Evolutionary conservation across 495 filamentous ascomycete genomes (phyloP).

Genomic region (Penicillium flavigenum): DNA sequence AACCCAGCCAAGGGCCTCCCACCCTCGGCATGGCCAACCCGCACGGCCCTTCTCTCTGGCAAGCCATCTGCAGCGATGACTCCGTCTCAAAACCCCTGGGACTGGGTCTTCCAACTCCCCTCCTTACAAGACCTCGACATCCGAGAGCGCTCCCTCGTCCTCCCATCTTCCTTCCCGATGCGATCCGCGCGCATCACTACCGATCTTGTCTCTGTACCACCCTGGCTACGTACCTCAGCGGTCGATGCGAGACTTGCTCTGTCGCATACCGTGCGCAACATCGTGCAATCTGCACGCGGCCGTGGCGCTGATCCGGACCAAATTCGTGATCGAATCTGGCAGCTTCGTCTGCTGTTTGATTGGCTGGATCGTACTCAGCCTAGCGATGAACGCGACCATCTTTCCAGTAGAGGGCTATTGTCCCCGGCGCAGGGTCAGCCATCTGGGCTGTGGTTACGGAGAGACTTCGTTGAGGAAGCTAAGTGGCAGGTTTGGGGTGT

Average conservation of each 20-base stretch:
- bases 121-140: conserved; percentile 66
- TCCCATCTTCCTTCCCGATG: conserved; percentile 55
- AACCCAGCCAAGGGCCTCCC: conserved; percentile 37
- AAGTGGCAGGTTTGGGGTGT: conserved; percentile 53
- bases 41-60: conserved; percentile 22
- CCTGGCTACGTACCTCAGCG: conserved; percentile 57
- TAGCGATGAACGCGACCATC: conserved; percentile 35
- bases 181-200: conserved; percentile 30
- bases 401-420: conserved; percentile 32
- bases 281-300: conserved; percentile 42
- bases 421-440: conserved; percentile 25
- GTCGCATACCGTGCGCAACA: conserved; percentile 58
- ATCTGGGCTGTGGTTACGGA: conserved; percentile 41
- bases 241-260: conserved; percentile 78
- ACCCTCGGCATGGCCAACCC: conserved; percentile 28
- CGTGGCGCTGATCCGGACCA: conserved; percentile 40
- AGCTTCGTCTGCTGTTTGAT: conserved; percentile 74
- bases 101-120: conserved; percentile 73
- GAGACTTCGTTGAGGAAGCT: conserved; percentile 45
- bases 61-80: conserved; percentile 34
- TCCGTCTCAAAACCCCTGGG: conserved; percentile 52
- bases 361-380: conserved; percentile 62
- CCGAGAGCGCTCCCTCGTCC: conserved; percentile 71
- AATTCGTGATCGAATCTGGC: conserved; percentile 65
- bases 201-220: conserved; percentile 36